Conservation (phyloP, 2,329 filamentous ascomycete species). For the Kalaharituber pfeilii region DNA sequence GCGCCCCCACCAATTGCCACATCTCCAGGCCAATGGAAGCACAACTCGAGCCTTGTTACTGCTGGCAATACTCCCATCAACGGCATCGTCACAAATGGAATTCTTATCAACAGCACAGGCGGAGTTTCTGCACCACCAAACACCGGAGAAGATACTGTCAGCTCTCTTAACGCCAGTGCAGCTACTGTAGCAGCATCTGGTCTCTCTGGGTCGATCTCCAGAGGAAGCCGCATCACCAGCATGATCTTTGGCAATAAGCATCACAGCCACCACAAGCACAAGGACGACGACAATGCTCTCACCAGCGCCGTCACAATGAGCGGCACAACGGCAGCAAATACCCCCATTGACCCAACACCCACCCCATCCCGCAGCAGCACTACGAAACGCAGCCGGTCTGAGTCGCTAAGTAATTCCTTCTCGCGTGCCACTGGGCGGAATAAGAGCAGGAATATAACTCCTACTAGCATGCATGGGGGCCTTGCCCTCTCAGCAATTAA, state of each 20-base stretch:
- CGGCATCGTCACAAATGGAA: not conserved
- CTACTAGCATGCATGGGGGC: not conserved
- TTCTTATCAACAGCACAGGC: not conserved
- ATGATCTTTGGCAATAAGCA: slow-evolving; percentile 19
- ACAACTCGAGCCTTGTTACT: not conserved
- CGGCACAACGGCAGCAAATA: not conserved
- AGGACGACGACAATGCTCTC: not conserved
- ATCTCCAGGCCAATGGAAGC: not conserved
- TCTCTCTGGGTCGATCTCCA: not conserved
- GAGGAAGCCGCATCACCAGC: slow-evolving; percentile 13
- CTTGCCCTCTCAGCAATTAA: not conserved
- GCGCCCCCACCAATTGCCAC: slow-evolving; percentile 8
- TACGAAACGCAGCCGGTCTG: not conserved
- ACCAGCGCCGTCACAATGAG: not conserved
- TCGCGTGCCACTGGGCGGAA: not conserved
- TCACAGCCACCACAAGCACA: slow-evolving; percentile 11
- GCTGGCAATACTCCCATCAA: not conserved
- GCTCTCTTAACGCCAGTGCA: not conserved
- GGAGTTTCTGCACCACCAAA: not conserved
- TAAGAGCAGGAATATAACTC: not conserved
- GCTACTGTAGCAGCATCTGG: not conserved
- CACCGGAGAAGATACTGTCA: not conserved
- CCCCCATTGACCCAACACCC: not conserved
- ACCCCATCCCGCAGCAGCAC: not conserved
- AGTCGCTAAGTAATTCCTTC: not conserved